These are phyloP conservation scores for Aureobasidium sp. DNA, from an alignment of 2,329 filamentous ascomycete genomes.

Conservation along the genomic window DNA sequence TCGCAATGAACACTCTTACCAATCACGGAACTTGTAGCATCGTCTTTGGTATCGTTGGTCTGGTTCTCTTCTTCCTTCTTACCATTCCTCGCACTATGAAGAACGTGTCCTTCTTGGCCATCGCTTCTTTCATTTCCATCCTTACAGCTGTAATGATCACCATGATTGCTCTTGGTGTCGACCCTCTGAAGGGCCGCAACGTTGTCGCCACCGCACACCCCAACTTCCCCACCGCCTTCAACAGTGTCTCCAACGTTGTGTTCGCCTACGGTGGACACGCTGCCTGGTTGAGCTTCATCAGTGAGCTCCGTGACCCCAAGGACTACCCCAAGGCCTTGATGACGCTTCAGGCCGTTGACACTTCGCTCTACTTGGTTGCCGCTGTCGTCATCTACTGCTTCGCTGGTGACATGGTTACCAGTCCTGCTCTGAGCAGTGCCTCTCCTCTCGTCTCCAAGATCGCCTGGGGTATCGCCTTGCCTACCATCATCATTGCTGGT, in stretches of 20 bases:
- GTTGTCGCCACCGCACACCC: slow-evolving; percentile 29
- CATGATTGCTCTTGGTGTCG: slow-evolving; percentile 54
- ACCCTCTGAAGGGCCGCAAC: slow-evolving; percentile 37
- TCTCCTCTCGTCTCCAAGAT: slow-evolving; percentile 49
- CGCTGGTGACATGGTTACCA: slow-evolving; percentile 51
- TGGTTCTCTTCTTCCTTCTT: slow-evolving; percentile 50
- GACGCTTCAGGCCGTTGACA: slow-evolving; percentile 52
- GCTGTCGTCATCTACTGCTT: slow-evolving; percentile 61
- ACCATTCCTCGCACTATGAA: slow-evolving; percentile 56
- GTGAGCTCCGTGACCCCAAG: slow-evolving; percentile 54
- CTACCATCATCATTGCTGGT: slow-evolving; percentile 63
- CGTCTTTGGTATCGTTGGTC: slow-evolving; percentile 52
- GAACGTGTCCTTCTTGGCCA: slow-evolving; percentile 53
- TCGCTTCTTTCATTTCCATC: slow-evolving; percentile 55
- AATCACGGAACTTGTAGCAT: slow-evolving; percentile 56
- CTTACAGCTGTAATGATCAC: slow-evolving; percentile 55
- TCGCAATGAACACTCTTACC: slow-evolving; percentile 60
- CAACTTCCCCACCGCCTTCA: slow-evolving; percentile 47
- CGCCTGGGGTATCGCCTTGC: slow-evolving; percentile 60
- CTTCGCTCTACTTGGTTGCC: slow-evolving; percentile 55
- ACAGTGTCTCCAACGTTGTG: slow-evolving; percentile 60
- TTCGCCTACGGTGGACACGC: slow-evolving; percentile 60
- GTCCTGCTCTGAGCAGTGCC: slow-evolving; percentile 58
- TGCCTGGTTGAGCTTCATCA: slow-evolving; percentile 58
- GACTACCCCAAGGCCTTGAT: slow-evolving; percentile 56